phyloP scores from a whole-genome alignment of 2,329 filamentous ascomycete species.

The Nannizzia gypsea region DNA sequence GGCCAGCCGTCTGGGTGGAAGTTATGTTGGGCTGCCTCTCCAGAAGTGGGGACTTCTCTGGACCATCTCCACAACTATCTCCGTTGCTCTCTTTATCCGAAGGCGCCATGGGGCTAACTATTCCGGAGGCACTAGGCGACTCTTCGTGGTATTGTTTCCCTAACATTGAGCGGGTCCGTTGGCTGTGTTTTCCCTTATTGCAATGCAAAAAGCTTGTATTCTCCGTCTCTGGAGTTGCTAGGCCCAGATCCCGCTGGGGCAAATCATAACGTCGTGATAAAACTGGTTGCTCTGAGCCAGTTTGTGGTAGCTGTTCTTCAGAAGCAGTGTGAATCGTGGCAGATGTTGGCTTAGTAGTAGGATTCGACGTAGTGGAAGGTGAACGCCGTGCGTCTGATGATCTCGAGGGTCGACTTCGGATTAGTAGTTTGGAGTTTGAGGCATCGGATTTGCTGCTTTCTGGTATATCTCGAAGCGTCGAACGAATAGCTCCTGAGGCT shows the following conservation, averaged over 20 bases:
- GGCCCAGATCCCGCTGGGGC: slow-evolving; percentile 22
- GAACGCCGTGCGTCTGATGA: slow-evolving; percentile 5
- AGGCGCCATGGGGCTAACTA: neutral
- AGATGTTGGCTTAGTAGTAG: neutral
- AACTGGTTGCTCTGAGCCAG: neutral
- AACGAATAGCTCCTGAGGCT: neutral
- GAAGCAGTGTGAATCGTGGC: neutral
- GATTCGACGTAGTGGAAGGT: slow-evolving; percentile 4
- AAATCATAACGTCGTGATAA: slow-evolving; percentile 4
- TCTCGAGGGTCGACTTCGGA: neutral
- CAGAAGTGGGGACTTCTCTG: neutral
- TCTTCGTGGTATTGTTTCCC: neutral
- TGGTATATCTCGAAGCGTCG: neutral
- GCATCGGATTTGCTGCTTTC: neutral
- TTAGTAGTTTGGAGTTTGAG: neutral
- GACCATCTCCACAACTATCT: neutral
- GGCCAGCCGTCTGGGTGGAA: neutral
- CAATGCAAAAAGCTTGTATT: slow-evolving; percentile 18
- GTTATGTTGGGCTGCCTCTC: neutral
- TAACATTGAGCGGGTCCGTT: neutral
- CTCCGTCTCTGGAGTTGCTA: slow-evolving; percentile 33
- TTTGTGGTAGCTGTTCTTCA: neutral
- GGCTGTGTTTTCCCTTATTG: neutral
- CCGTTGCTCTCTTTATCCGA: neutral
- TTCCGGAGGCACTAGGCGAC: neutral